Base-by-base conservation (phyloP, 1,284 basidiomycete species). In the Agroathelia rolfsii region DNA sequence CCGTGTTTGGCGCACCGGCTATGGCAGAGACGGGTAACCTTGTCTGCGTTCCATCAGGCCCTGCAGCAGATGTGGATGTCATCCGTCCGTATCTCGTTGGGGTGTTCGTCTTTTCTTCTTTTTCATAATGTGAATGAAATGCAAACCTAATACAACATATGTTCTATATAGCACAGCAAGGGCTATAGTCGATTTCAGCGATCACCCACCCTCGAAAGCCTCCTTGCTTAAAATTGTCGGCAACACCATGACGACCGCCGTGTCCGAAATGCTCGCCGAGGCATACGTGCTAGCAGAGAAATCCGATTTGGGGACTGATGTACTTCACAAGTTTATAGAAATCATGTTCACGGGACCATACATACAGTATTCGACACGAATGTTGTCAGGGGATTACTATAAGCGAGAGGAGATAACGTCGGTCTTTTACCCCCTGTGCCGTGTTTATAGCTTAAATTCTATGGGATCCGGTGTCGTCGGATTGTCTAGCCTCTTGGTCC, bases 301-400 rank as follows among this genome's bases (percentile, higher is more conserved):
- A 18, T 5, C 5, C 12, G 27, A 18, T 5, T 14, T 28, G 6
- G 27, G 27, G 10, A 18, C 20, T 11, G 27, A 28, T 28, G 20
- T 17, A 11, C 27, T 28, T 15, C 27, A 28, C 16, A 12, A 28
- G 27, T 28, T 28, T 18, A 15, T 28, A 5, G 27, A 28, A 18
- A 28, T 18, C 5, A 28, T 28, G 27, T 28, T 28, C 27, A 15
- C 27, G n/a, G 27, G 27, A 18, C 27, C 27, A 18, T 28, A 28
- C 13, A 13, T 14, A 10, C 16, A 15, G 13, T 28, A 28, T 15
- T 28, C 27, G 27, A 28, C 16, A 18, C 6, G 27, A 18, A 6
- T 28, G 27, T 7, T 6, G 6, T 9, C 10, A 5, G 27, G 27
- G 6, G 27, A 28, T 15, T 28, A 28, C 14, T 28, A 28, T 28